phyloP scores from a whole-genome alignment of 2,329 filamentous ascomycete species.

The Stachybotrys elegans region DNA sequence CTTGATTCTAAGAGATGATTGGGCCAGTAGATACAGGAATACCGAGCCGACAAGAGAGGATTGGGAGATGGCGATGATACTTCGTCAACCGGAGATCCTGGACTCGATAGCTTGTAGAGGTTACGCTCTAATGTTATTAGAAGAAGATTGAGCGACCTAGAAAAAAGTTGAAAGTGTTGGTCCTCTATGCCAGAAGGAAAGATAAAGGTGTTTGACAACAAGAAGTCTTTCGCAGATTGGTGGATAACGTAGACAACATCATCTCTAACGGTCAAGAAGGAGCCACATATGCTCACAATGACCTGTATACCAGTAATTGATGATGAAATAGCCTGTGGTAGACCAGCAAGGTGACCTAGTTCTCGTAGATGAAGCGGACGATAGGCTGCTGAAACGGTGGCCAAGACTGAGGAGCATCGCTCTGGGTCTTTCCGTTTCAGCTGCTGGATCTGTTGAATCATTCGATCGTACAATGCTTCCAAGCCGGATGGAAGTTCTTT shows the following conservation, averaged over 20 bases:
- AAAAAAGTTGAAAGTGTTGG: conserved; percentile 24
- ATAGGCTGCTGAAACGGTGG: conserved; percentile 18
- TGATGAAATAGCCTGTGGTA: conserved; percentile 6
- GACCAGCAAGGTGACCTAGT: conserved; percentile 15
- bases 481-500: neutral
- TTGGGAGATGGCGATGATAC: conserved; percentile 4
- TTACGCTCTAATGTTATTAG: conserved; percentile 22
- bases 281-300: conserved; percentile 27
- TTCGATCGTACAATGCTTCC: neutral
- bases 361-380: conserved; percentile 28
- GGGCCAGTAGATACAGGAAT: conserved; percentile 24
- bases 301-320: conserved; percentile 6
- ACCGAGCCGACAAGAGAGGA: conserved; percentile 10
- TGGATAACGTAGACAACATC: conserved; percentile 30
- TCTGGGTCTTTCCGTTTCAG: conserved; percentile 15
- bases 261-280: conserved; percentile 23
- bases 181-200: conserved; percentile 20
- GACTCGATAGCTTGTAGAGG: conserved; percentile 22
- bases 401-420: conserved; percentile 25
- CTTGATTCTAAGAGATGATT: conserved; percentile 17
- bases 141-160: conserved; percentile 25
- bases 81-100: conserved; percentile 16
- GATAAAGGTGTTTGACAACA: conserved; percentile 17
- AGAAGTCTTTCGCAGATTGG: conserved; percentile 35
- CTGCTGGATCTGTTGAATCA: neutral